Evolutionary conservation across 257 asterid species (phyloP).

Genomic region (Ocimum tenuiflorum): DNA sequence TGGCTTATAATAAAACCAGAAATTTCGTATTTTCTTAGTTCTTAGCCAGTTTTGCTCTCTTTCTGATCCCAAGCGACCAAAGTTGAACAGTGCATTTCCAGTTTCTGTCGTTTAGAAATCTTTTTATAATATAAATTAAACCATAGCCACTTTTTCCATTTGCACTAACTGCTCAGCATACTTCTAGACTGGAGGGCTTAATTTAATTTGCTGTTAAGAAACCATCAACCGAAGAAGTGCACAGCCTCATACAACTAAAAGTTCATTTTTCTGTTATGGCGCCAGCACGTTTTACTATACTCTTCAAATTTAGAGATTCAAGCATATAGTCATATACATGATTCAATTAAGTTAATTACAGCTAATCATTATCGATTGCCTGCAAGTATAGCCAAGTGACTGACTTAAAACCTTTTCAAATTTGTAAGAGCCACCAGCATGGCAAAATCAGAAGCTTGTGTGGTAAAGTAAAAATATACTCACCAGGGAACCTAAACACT

Average conservation of each 20-base stretch:
- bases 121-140: too few species aligned
- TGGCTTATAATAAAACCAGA: background rate
- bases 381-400: background rate
- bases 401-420: background rate
- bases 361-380: background rate
- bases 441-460: background rate
- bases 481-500: slow-evolving; percentile 27
- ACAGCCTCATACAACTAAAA: too few species aligned
- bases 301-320: too few species aligned
- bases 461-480: slow-evolving; percentile 13
- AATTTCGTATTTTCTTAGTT: background rate
- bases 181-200: too few species aligned
- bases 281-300: background rate
- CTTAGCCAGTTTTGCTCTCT: background rate
- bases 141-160: too few species aligned
- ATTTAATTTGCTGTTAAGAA: too few species aligned
- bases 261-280: too few species aligned
- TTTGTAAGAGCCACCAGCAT: too few species aligned
- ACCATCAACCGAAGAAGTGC: background rate
- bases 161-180: too few species aligned
- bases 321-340: background rate
- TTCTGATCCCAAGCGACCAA: background rate
- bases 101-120: too few species aligned
- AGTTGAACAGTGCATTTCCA: too few species aligned
- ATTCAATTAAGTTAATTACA: background rate